A percentile compares a stretch with the other conserved stretches of the same genome.
phyloP scores from a whole-genome alignment of 495 filamentous ascomycete genomes.

The Daldinia loculata region DNA sequence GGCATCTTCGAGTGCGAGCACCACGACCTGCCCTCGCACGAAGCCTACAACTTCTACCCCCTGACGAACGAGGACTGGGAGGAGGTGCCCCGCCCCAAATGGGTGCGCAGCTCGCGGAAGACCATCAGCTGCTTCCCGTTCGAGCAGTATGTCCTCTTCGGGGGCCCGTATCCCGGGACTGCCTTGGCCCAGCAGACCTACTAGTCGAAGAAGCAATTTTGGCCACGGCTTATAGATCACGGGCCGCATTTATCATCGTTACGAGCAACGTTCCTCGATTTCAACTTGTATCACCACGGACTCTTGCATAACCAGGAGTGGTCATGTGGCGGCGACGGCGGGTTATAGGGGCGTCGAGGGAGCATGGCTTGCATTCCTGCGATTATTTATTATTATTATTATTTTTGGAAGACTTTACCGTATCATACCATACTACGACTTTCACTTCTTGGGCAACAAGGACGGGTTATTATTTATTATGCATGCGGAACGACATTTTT shows the following conservation, averaged over 20 bases:
- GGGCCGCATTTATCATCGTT: constrained; percentile 10
- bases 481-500: constrained; percentile 22
- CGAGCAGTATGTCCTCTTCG: constrained; percentile 54
- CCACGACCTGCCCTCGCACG: constrained; percentile 47
- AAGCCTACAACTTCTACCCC: constrained; percentile 56
- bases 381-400: constrained; percentile 5
- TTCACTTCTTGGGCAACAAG: constrained; percentile 2
- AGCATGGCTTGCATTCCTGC: constrained; percentile 18
- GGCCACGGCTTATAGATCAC: neutral
- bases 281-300: constrained; percentile 35
- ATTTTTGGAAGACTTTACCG: neutral
- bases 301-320: constrained; percentile 32
- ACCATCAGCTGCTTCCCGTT: constrained; percentile 53
- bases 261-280: constrained; percentile 35
- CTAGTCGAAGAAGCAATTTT: constrained; percentile 6
- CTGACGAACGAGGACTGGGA: constrained; percentile 56
- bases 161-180: constrained; percentile 50
- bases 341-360: constrained; percentile 28
- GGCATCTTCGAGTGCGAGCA: constrained; percentile 57
- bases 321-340: constrained; percentile 16
- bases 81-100: constrained; percentile 36
- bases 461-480: neutral
- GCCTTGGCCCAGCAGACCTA: constrained; percentile 28
- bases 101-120: constrained; percentile 45
- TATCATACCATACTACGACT: neutral